Evolutionary conservation across 192 early-diverging fungal species (phyloP).

Genomic region (Backusella macrospora): DNA sequence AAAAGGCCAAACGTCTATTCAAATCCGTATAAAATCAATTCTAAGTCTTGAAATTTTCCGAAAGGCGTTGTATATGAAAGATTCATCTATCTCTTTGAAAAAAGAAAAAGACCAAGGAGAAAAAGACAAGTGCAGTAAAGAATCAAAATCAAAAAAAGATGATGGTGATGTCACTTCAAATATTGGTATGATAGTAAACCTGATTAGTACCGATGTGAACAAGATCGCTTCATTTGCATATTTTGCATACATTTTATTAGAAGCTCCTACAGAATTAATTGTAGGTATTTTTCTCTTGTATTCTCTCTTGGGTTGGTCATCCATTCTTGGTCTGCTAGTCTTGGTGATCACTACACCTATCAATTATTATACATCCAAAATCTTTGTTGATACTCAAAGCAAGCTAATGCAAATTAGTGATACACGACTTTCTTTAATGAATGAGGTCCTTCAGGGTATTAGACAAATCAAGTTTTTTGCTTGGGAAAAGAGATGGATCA

Average conservation of each 20-base stretch:
- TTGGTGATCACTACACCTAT: constrained; percentile 48
- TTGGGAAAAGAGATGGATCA: constrained; percentile 57
- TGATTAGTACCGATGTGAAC: constrained; percentile 71
- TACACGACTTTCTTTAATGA: constrained; percentile 71
- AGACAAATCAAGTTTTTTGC: constrained; percentile 88
- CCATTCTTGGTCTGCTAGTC: constrained; percentile 70
- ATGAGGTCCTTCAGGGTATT: constrained; percentile 71
- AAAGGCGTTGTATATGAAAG: constrained; percentile 57
- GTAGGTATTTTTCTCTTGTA: constrained; percentile 72
- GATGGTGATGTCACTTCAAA: constrained; percentile 25
- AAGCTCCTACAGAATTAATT: constrained; percentile 60
- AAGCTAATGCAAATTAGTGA: constrained; percentile 68
- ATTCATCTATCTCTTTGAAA: constrained; percentile 40
- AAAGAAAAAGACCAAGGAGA: constrained; percentile 37
- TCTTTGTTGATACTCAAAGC: constrained; percentile 50
- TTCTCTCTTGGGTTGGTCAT: constrained; percentile 77
- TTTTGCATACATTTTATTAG: constrained; percentile 55
- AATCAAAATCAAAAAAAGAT: constrained; percentile 26
- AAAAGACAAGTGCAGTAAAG: constrained; percentile 30
- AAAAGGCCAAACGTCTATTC: constrained; percentile 30
- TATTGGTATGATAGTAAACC: constrained; percentile 70
- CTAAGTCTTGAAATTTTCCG: constrained; percentile 58
- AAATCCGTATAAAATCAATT: constrained; percentile 31
- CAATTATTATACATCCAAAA: constrained; percentile 38
- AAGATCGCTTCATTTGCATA: constrained; percentile 54